Conservation (phyloP, 352 stramenopile genomes). For the Pythium myriotylum region DNA sequence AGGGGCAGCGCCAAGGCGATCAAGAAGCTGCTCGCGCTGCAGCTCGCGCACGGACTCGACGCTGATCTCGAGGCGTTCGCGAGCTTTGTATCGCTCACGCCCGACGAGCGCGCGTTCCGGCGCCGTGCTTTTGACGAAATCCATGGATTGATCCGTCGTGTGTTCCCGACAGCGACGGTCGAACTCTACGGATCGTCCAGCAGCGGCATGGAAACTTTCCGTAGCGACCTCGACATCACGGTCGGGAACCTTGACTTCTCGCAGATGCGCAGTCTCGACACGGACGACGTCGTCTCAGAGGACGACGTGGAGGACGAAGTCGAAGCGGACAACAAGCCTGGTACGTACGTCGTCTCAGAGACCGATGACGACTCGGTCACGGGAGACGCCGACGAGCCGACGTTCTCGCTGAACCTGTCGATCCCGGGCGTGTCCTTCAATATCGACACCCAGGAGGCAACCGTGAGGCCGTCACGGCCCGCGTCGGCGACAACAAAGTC, state of each 20-base stretch:
- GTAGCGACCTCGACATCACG: constrained; percentile 75
- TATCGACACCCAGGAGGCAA: background rate
- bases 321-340: background rate
- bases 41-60: constrained; percentile 33
- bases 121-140: constrained; percentile 48
- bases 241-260: constrained; percentile 49
- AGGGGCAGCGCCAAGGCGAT: constrained; percentile 3
- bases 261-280: constrained; percentile 1
- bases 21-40: constrained; percentile 16
- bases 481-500: constrained; percentile 39
- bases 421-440: constrained; percentile 18
- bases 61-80: constrained; percentile 50
- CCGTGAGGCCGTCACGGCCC: constrained; percentile 2
- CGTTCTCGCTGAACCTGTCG: constrained; percentile 69
- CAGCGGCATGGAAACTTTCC: constrained; percentile 71
- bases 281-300: constrained; percentile 11
- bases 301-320: constrained; percentile 4
- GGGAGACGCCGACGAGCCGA: constrained; percentile 41
- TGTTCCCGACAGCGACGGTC: constrained; percentile 49
- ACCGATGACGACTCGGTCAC: constrained; percentile 11
- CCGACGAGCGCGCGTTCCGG: constrained; percentile 44
- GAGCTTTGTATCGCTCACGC: constrained; percentile 45
- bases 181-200: constrained; percentile 75
- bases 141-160: constrained; percentile 36
- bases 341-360: constrained; percentile 3